phyloP scores from a whole-genome alignment of 257 asterid species.

The Primulina tabacum region DNA sequence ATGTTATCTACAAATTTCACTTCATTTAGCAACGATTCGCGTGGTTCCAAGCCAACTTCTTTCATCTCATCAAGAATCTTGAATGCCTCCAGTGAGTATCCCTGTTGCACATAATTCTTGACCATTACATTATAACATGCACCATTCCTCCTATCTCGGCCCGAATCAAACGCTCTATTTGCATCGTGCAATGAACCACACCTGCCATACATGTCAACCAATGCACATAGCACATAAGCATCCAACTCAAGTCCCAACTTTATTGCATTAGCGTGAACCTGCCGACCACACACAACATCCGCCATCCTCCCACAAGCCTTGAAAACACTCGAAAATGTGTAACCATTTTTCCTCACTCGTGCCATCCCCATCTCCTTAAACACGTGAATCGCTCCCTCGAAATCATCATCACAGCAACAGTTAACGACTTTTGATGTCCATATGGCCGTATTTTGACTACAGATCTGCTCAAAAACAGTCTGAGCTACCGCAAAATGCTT shows the following conservation, averaged over 20 bases:
- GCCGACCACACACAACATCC: constrained; percentile 51
- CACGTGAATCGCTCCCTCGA: constrained; percentile 36
- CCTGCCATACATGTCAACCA: constrained; percentile 63
- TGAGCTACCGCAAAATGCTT: constrained; percentile 43
- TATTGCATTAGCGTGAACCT: constrained; percentile 57
- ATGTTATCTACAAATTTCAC: constrained; percentile 38
- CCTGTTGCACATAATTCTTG: constrained; percentile 40
- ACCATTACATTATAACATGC: constrained; percentile 68
- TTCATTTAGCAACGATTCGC: constrained; percentile 47
- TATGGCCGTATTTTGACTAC: constrained; percentile 39
- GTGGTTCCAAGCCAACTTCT: constrained; percentile 48
- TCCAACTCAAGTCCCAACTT: constrained; percentile 66
- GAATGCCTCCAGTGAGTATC: constrained; percentile 47
- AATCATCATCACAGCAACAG: constrained; percentile 39
- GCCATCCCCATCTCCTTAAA: constrained; percentile 65
- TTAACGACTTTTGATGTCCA: constrained; percentile 68
- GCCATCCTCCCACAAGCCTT: constrained; percentile 63
- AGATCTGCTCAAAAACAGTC: constrained; percentile 38
- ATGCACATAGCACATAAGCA: constrained; percentile 55
- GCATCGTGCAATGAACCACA: constrained; percentile 54
- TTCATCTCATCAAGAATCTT: constrained; percentile 48
- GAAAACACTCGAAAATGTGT: constrained; percentile 54
- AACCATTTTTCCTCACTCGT: constrained; percentile 57
- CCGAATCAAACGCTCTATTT: constrained; percentile 31
- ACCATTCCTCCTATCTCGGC: constrained; percentile 28